Conservation (phyloP, 2,329 filamentous ascomycete species). For the Aspergillus fijiensis region DNA sequence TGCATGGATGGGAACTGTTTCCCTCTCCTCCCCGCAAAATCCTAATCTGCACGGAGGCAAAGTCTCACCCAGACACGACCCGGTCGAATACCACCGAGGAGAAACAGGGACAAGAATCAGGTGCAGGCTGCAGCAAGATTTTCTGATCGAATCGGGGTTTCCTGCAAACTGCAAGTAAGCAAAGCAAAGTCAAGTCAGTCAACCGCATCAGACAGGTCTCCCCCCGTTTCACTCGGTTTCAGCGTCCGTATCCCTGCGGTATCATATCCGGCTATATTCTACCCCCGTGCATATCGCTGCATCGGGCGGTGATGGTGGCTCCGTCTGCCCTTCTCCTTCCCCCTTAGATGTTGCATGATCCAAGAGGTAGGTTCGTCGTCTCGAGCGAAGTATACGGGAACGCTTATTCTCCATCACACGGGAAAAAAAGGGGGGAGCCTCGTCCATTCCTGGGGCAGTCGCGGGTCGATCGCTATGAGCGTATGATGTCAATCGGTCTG, state of each 20-base stretch:
- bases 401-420: neutral
- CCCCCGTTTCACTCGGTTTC: neutral
- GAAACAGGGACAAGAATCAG: neutral
- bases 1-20: conserved; percentile 14
- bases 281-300: neutral
- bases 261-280: neutral
- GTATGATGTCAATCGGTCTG: neutral
- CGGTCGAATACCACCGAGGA: neutral
- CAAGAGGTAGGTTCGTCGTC: neutral
- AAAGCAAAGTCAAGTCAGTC: neutral
- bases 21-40: neutral
- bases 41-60: neutral
- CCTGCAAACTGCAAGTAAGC: neutral
- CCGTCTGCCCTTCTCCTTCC: neutral
- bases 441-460: neutral
- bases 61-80: neutral
- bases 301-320: neutral
- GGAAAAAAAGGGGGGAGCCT: neutral
- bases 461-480: neutral
- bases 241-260: neutral
- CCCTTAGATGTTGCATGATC: neutral
- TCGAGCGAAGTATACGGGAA: neutral
- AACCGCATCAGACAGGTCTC: neutral
- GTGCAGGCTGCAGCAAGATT: neutral
- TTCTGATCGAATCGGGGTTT: neutral